Evolutionary conservation across 1,284 basidiomycete species (phyloP), one percentile per base, ranked within the genome.

Genomic region (Rhodotorula glutinis): DNA sequence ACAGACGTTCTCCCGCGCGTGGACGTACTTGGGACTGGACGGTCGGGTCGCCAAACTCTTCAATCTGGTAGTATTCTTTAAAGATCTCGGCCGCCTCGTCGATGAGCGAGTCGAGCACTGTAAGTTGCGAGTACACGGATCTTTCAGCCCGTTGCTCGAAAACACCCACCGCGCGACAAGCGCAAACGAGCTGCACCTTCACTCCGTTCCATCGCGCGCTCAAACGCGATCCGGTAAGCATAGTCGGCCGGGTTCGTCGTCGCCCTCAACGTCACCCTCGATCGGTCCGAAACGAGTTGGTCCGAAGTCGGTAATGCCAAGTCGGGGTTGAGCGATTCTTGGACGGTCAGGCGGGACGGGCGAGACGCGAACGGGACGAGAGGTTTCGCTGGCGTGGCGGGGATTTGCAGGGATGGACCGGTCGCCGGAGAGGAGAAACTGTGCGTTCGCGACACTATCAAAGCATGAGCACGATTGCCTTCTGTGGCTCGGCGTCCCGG

Each of bases 181-280:
- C 21, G 5, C n/a, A 21, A 38, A 11, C 33, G 33, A 38, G 33
- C 7, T 79, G 66, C 75, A 90, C 90, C 86, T 82, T 89, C 88
- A 69, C 90, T 88, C 44, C 92, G 83, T 75, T 90, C 89, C 1
- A 85, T 85, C 25, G 89, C 82, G 79, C 91, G 92, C 78, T 95
- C 92, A 76, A 90, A 92, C 91, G 95, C 94, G 78, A 96, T 96
- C 40, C 89, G 85, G 80, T 93, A 76, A 16, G 66, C 58, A 56
- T 75, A 76, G 47, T 66, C 63, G 38, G 54, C 62, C 33, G 73
- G 72, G 47, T 76, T 61, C 23, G 57, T 65, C 13, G 54, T 65
- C 27, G 62, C 69, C 14, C 33, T 58, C 14, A 76, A 47, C 17
- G 51, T 57, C 44, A 75, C 66, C 4, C 75, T 21, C 25, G 64